These are phyloP conservation scores for Metschnikowia hibisci DNA, from an alignment of 805 yeast species.

Conservation along the genomic window DNA sequence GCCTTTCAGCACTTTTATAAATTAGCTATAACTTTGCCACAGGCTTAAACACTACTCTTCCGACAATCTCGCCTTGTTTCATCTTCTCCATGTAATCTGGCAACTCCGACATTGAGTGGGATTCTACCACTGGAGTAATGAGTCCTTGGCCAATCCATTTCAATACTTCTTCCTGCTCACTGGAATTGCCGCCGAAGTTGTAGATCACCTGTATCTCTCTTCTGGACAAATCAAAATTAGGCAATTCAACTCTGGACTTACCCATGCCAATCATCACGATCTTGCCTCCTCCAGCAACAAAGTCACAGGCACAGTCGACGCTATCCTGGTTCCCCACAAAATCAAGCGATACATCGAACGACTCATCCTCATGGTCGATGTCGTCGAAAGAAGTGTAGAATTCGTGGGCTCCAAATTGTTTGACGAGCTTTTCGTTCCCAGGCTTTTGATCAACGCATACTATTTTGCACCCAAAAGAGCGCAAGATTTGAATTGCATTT, in stretches of 20 bases:
- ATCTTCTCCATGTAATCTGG: conserved; percentile 35
- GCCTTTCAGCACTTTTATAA: background rate
- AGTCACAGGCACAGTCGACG: conserved; percentile 25
- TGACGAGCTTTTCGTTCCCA: conserved; percentile 22
- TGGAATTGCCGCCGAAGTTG: conserved; percentile 43
- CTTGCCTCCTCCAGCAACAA: conserved; percentile 33
- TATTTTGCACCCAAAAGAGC: conserved; percentile 28
- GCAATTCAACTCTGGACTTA: conserved; percentile 25
- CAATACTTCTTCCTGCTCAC: conserved; percentile 42
- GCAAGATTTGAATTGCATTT: conserved; percentile 40
- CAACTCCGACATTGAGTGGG: conserved; percentile 30
- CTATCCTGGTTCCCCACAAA: conserved; percentile 35
- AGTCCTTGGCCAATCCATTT: conserved; percentile 39
- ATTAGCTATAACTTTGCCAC: conserved; percentile 5
- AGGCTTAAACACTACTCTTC: conserved; percentile 39
- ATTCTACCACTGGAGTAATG: conserved; percentile 33
- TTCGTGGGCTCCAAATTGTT: conserved; percentile 39
- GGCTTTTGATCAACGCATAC: conserved; percentile 30
- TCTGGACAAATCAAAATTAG: conserved; percentile 35
- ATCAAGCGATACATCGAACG: conserved; percentile 37
- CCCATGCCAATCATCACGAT: conserved; percentile 45
- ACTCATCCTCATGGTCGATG: conserved; percentile 24
- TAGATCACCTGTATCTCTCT: conserved; percentile 39
- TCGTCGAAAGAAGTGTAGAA: conserved; percentile 30
- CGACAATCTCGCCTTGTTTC: conserved; percentile 35